Percentiles rank a stretch among this genome's conserved stretches.
Evolutionary conservation across 306 rosid genomes (phyloP).

Genomic region (Rosa chinensis): DNA sequence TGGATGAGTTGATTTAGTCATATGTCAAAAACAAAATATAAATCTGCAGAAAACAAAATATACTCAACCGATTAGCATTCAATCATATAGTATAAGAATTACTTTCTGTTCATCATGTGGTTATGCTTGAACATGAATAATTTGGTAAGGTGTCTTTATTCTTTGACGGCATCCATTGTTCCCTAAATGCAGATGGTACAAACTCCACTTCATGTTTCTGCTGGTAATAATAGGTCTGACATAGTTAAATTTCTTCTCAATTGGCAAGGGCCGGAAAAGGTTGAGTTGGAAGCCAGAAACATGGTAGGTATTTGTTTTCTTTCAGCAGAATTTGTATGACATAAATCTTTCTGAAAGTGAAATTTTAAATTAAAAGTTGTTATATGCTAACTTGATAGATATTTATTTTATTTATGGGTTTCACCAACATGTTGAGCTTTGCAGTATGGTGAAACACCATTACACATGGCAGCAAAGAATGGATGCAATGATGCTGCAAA

Average conservation of each 20-base stretch:
- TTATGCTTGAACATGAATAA: background rate
- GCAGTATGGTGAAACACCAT: conserved; percentile 95
- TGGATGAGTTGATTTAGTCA: background rate
- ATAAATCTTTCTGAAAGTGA: background rate
- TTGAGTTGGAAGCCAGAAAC: conserved; percentile 85
- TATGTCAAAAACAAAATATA: background rate
- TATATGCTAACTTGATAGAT: background rate
- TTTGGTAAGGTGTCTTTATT: background rate
- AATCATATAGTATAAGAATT: background rate
- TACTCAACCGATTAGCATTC: background rate
- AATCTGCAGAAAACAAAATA: background rate
- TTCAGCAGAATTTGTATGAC: conserved; percentile 5
- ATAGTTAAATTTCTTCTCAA: conserved; percentile 82
- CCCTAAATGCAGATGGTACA: conserved; percentile 70
- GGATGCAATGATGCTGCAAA: conserved; percentile 79
- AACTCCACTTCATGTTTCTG: conserved; percentile 89
- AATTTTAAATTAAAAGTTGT: background rate
- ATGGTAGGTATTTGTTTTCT: conserved; percentile 52
- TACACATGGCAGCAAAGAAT: conserved; percentile 95
- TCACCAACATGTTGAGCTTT: conserved; percentile 20
- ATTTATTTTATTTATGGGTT: conserved; percentile 8
- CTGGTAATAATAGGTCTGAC: conserved; percentile 74
- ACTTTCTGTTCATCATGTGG: background rate
- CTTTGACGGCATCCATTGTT: conserved; percentile 1
- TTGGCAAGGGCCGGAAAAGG: conserved; percentile 64